These are phyloP conservation scores for Neofusicoccum ribis DNA, from an alignment of 2,329 filamentous ascomycete species.

Conservation along the genomic window DNA sequence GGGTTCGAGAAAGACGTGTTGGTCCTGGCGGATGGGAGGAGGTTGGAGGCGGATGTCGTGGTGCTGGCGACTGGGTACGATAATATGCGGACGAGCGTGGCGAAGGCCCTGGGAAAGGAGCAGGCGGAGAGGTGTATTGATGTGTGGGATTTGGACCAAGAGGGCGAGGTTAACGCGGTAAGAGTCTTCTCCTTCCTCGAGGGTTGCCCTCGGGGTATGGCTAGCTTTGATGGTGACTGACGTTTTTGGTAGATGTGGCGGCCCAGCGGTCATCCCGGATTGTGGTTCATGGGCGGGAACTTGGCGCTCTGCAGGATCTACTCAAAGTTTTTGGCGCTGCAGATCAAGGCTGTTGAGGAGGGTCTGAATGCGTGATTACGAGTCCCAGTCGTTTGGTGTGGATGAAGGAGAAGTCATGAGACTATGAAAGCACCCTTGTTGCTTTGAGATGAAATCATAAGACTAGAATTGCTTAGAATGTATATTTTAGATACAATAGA, in stretches of 20 bases:
- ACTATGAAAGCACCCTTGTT: not conserved
- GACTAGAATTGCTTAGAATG: too few relatives aligned
- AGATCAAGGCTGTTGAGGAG: conserved; percentile 45
- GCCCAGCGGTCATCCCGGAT: conserved; percentile 38
- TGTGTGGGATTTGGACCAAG: conserved; percentile 43
- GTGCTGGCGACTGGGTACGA: conserved; percentile 59
- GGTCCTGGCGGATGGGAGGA: conserved; percentile 52
- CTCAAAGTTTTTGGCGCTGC: conserved; percentile 40
- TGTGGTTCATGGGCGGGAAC: conserved; percentile 45
- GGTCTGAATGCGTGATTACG: conserved; percentile 22
- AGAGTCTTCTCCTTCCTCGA: conserved; percentile 15
- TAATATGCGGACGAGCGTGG: conserved; percentile 66
- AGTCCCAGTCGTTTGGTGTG: too few relatives aligned
- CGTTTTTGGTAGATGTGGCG: conserved; percentile 37
- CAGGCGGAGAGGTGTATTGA: conserved; percentile 60
- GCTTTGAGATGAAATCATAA: not conserved
- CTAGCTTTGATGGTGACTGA: not conserved
- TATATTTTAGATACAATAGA: too few relatives aligned
- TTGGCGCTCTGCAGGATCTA: conserved; percentile 39
- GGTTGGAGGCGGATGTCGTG: conserved; percentile 60
- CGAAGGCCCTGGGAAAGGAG: conserved; percentile 62
- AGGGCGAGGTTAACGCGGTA: conserved; percentile 35
- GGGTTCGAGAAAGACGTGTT: conserved; percentile 50
- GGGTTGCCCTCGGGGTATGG: not conserved
- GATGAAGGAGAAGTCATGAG: not conserved